Percentiles rank a stretch among this genome's conserved stretches.
These are phyloP conservation scores for Fusarium annulatum DNA, from an alignment of 2,329 filamentous ascomycete genomes.

Conservation along the genomic window DNA sequence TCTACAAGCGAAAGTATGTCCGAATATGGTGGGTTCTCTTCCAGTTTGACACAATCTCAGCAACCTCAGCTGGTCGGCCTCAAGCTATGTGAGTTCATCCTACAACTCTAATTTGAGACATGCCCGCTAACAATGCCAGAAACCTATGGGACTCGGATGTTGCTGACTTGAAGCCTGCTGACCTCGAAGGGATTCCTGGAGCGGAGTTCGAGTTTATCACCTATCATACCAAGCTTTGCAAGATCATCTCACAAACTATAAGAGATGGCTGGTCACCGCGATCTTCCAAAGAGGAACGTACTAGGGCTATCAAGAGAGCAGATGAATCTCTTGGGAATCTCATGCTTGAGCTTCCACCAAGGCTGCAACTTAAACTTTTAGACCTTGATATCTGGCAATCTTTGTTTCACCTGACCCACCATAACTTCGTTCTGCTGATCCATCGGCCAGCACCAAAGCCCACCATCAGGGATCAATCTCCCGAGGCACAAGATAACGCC, in stretches of 20 bases:
- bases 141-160: slow-evolving; percentile 4
- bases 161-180: background rate
- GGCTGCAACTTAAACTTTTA: background rate
- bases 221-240: background rate
- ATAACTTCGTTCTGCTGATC: slow-evolving; percentile 8
- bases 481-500: background rate
- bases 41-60: slow-evolving; percentile 15
- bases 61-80: slow-evolving; percentile 5
- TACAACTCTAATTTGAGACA: fast-evolving
- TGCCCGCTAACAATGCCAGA: background rate
- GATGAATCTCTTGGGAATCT: background rate
- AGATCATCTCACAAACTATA: slow-evolving; percentile 6
- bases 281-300: background rate
- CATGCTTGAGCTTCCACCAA: background rate
- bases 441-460: slow-evolving; percentile 2
- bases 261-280: slow-evolving; percentile 6
- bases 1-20: slow-evolving; percentile 8
- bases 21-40: slow-evolving; percentile 17
- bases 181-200: background rate
- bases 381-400: slow-evolving; percentile 6
- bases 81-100: slow-evolving; percentile 1
- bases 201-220: background rate
- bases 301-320: background rate
- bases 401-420: background rate
- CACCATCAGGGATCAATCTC: background rate